A percentile compares a stretch with the other conserved stretches of the same genome.
Conservation (phyloP, 108 stramenopile genomes). For the Asterionellopsis glacialis region DNA sequence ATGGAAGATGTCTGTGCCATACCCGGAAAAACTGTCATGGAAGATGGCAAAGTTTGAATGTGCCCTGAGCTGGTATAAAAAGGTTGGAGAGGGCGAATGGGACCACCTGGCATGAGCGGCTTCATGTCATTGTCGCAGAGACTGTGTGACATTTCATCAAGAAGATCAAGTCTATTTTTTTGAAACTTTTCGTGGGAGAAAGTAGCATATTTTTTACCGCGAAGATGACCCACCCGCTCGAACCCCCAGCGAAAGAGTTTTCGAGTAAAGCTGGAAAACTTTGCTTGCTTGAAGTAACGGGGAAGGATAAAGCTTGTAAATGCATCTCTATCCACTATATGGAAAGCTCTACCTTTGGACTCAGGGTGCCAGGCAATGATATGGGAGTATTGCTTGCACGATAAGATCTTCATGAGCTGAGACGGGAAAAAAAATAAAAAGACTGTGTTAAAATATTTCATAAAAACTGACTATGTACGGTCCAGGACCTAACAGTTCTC, state of each 20-base stretch:
- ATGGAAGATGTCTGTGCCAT: too few species aligned
- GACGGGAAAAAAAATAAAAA: too few species aligned
- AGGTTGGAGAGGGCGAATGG: too few species aligned
- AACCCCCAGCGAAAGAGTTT: slow-evolving; percentile 30
- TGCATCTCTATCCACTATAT: slow-evolving; percentile 40
- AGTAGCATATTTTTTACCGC: slow-evolving; percentile 39
- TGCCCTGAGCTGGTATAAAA: too few species aligned
- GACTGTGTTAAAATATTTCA: slow-evolving; percentile 13
- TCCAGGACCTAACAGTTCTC: too few species aligned
- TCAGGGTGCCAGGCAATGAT: slow-evolving; percentile 46
- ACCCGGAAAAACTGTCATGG: too few species aligned
- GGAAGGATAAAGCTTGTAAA: slow-evolving; percentile 29
- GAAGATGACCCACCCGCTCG: slow-evolving; percentile 18
- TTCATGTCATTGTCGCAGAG: too few species aligned
- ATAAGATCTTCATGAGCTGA: too few species aligned
- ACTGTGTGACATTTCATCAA: slow-evolving; percentile 24
- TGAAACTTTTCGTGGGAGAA: slow-evolving; percentile 48
- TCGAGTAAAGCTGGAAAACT: slow-evolving; percentile 39
- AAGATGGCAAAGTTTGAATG: too few species aligned
- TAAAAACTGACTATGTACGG: too few species aligned
- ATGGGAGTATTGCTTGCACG: too few species aligned
- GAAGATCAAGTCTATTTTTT: slow-evolving; percentile 28
- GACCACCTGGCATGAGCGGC: too few species aligned
- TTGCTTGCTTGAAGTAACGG: slow-evolving; percentile 1
- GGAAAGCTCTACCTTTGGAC: slow-evolving; percentile 25